Base-by-base conservation (phyloP, 2,329 filamentous ascomycete species). In the Ascochyta clinopodiicola region DNA sequence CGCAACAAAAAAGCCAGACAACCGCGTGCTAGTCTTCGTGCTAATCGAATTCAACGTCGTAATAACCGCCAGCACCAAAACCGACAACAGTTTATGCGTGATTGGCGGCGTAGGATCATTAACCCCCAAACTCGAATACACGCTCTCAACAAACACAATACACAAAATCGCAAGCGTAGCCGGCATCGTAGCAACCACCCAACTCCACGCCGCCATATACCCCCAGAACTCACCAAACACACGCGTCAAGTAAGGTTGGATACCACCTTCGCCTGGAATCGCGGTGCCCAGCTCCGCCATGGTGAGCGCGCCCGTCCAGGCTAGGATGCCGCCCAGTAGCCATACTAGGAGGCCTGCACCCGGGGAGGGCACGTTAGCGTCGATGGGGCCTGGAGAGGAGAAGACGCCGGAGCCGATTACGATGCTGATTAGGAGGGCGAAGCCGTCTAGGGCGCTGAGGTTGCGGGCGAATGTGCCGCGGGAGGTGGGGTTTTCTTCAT, bases 391-490 rank as follows among this genome's bases (percentile, higher is more conserved):
- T 0, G 86, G 86, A 1, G 86, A 88, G 0, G 86, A 87, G 62
- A 88, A 88, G 21, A 88, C 81, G 43, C 86, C 86, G 37, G 84
- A 86, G 21, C 86, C 86, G 48, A 88, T 86, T 37, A 88, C 84
- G 62, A 88, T 86, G 72, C 82, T 84, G 62, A 88, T 82, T 48
- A 88, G 78, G 43, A 88, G 85, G 17, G 82, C 84, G 61, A 86
- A 88, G 17, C 70, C 73, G 38, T 75, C 70, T 2, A 70, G 44
- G 5, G 73, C 67, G 45, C 64, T 51, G 15, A 75, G 63, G 39
- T 66, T 71, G 34, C 64, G 64, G 6, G 73, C 71, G 49, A 75
- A 75, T 2, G 69, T 74, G n/a, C 64, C 64, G 29, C 51, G 64
- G 7, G 62, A 59, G 13, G 56, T 22, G n/a, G 47, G 29, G 13